Conservation (phyloP, 495 filamentous ascomycete genomes). For the Aspergillus coremiiformis region DNA sequence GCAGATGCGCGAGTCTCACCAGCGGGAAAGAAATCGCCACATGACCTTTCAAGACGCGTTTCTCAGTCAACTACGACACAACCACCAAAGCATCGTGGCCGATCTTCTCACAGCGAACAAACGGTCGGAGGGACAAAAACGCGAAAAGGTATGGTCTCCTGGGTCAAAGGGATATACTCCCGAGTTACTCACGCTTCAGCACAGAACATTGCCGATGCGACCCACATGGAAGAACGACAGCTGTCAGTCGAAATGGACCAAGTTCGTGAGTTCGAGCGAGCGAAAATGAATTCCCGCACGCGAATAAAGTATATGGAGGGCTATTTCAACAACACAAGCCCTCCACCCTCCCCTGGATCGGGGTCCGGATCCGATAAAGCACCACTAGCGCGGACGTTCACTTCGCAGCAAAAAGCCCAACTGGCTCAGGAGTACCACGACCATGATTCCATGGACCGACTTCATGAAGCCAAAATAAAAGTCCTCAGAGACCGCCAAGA, state of each 20-base stretch:
- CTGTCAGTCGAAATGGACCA: slow-evolving; percentile 62
- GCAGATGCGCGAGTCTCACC: slow-evolving; percentile 46
- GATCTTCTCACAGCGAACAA: slow-evolving; percentile 23
- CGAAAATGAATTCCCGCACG: slow-evolving; percentile 53
- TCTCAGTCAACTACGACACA: slow-evolving; percentile 23
- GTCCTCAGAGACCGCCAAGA: slow-evolving; percentile 73
- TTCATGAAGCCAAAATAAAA: slow-evolving; percentile 68
- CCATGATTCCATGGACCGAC: slow-evolving; percentile 60
- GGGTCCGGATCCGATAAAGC: slow-evolving; percentile 15
- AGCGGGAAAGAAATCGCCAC: slow-evolving; percentile 53
- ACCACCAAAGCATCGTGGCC: slow-evolving; percentile 30
- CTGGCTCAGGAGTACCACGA: slow-evolving; percentile 63
- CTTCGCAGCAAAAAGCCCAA: slow-evolving; percentile 43
- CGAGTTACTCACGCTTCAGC: slow-evolving; percentile 33
- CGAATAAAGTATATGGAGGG: slow-evolving; percentile 74
- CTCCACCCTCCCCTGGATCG: slow-evolving; percentile 29
- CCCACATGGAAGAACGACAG: slow-evolving; percentile 66
- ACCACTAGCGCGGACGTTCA: slow-evolving; percentile 25
- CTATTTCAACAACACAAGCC: slow-evolving; percentile 56
- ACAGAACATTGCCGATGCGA: slow-evolving; percentile 41
- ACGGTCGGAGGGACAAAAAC: slow-evolving; percentile 43
- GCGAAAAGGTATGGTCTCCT: slow-evolving; percentile 44
- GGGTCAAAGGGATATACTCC: slow-evolving; percentile 19
- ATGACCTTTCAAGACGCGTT: slow-evolving; percentile 39
- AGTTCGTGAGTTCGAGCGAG: slow-evolving; percentile 50